These are phyloP conservation scores for Hyaloscypha variabilis DNA, from an alignment of 495 filamentous ascomycete genomes.

Conservation along the genomic window DNA sequence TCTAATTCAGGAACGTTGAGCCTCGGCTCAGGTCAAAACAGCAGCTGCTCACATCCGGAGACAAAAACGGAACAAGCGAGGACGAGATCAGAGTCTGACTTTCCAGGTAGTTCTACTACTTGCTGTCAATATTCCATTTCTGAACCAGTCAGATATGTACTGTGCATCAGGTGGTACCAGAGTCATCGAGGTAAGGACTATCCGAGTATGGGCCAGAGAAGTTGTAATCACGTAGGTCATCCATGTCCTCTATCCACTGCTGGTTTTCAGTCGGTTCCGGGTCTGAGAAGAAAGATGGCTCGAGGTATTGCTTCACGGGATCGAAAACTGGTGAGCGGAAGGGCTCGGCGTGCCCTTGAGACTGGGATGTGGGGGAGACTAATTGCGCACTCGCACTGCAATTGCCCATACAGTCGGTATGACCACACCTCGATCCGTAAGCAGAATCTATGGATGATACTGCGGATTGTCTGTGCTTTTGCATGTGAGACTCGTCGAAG, in stretches of 20 bases:
- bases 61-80: too few relatives aligned
- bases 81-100: too few relatives aligned
- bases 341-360: background rate
- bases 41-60: too few relatives aligned
- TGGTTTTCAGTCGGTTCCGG: background rate
- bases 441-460: background rate
- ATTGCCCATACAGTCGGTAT: background rate
- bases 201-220: background rate
- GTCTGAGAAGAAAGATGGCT: background rate
- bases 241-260: background rate
- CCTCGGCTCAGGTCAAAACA: too few relatives aligned
- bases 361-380: background rate
- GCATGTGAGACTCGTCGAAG: background rate
- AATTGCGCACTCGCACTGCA: background rate
- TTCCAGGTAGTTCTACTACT: too few relatives aligned
- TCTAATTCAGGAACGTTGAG: too few relatives aligned
- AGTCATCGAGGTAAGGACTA: background rate
- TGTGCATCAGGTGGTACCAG: background rate
- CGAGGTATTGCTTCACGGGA: background rate
- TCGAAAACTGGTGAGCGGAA: background rate
- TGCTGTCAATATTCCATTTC: background rate
- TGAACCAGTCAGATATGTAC: background rate
- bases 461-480: background rate
- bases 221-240: background rate
- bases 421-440: background rate